These are phyloP conservation scores for Rhizopus arrhizus DNA, from an alignment of 371 early-diverging fungal species.

Conservation along the genomic window DNA sequence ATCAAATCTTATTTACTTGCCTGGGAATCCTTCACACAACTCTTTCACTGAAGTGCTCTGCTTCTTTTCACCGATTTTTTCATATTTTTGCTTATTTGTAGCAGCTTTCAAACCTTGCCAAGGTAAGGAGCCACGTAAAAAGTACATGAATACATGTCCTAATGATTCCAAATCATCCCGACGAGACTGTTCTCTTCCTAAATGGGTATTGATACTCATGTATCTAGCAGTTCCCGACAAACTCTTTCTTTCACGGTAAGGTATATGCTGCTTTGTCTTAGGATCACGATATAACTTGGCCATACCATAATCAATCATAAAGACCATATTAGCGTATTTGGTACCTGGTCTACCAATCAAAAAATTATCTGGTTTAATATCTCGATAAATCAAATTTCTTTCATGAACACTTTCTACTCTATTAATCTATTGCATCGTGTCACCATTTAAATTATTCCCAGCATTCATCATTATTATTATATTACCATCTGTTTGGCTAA, in stretches of 20 bases:
- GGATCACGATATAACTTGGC: slow-evolving; percentile 92
- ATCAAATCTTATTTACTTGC: slow-evolving; percentile 22
- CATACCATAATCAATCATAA: slow-evolving; percentile 95
- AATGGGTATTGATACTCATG: slow-evolving; percentile 95
- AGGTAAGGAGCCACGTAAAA: slow-evolving; percentile 96
- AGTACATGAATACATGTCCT: slow-evolving; percentile 99
- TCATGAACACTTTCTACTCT: slow-evolving; percentile 96
- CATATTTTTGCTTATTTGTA: slow-evolving; percentile 98
- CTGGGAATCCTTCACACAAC: slow-evolving; percentile 91
- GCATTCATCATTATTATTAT: not conserved
- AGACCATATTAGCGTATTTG: slow-evolving; percentile 64
- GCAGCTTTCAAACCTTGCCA: slow-evolving; percentile 99
- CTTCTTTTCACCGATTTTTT: slow-evolving; percentile 98
- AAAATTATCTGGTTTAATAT: slow-evolving; percentile 99
- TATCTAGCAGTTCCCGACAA: slow-evolving; percentile 96
- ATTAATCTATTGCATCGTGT: slow-evolving; percentile 59
- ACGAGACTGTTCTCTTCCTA: slow-evolving; percentile 94
- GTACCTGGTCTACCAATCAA: slow-evolving; percentile 80
- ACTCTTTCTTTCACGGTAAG: slow-evolving; percentile 85
- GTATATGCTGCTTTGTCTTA: slow-evolving; percentile 88
- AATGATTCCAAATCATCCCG: slow-evolving; percentile 99
- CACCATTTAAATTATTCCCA: not conserved
- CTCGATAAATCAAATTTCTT: slow-evolving; percentile 96
- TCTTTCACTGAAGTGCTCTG: slow-evolving; percentile 90
- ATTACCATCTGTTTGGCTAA: slow-evolving; percentile 92